Percentiles rank a stretch among this genome's conserved stretches.
Conservation (phyloP, 2,329 filamentous ascomycete species). For the Neopestalotiopsis clavispora region DNA sequence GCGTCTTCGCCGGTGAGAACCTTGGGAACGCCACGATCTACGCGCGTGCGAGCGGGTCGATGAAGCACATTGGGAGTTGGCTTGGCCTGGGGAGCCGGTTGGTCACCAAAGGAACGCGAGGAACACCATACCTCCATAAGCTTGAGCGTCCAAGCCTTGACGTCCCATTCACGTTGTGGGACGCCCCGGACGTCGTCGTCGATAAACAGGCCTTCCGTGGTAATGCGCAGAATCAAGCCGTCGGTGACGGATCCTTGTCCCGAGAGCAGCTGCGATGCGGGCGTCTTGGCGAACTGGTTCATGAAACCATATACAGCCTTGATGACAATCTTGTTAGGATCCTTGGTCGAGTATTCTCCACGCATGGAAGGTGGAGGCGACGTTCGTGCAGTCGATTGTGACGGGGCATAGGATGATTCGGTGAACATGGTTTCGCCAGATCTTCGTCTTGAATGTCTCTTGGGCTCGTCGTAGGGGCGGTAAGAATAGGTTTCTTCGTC, state of each 20-base stretch:
- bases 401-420: slow-evolving; percentile 85
- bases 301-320: slow-evolving; percentile 92
- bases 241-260: slow-evolving; percentile 87
- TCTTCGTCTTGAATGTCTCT: slow-evolving; percentile 60
- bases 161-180: slow-evolving; percentile 96
- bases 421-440: slow-evolving; percentile 77
- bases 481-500: slow-evolving; percentile 74
- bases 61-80: slow-evolving; percentile 46
- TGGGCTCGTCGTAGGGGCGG: slow-evolving; percentile 76
- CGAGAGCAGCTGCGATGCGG: slow-evolving; percentile 86
- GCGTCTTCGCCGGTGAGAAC: slow-evolving; percentile 67
- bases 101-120: slow-evolving; percentile 60
- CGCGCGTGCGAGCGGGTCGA: slow-evolving; percentile 48
- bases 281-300: slow-evolving; percentile 86
- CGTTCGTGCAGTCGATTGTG: slow-evolving; percentile 81
- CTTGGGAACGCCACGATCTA: slow-evolving; percentile 54
- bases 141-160: slow-evolving; percentile 98
- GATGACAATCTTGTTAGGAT: slow-evolving; percentile 96
- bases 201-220: slow-evolving; percentile 93
- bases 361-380: slow-evolving; percentile 81
- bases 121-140: slow-evolving; percentile 86
- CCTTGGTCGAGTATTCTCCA: slow-evolving; percentile 81
- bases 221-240: slow-evolving; percentile 88
- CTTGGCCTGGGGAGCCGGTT: slow-evolving; percentile 42
- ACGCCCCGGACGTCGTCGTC: slow-evolving; percentile 93